Evolutionary conservation across 176 grass and related monocot species (phyloP), one percentile per base, ranked within the genome.

Genomic region (Neostapfia colusana): DNA sequence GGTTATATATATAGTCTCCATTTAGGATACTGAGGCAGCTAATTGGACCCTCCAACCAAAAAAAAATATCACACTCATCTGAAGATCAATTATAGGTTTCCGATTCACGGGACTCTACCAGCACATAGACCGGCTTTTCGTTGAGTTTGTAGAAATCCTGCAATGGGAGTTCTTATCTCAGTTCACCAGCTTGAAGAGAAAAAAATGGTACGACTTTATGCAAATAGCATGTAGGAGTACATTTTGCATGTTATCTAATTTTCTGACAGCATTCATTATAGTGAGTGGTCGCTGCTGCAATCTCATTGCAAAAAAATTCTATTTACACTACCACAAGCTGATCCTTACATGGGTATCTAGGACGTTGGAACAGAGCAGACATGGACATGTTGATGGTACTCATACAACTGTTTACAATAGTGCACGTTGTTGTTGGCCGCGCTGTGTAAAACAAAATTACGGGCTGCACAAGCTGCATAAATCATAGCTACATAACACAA

Each of bases 81-180:
- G 58, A 72, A 17, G 54, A 68, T 43, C 37, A 48, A 25, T 56
- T 55, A 35, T 81, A 45, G 56, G 21, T 90, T 80, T 75, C 92
- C 34, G 67, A 86, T 68, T 89, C 83, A 38, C 80, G 84, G 48
- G 86, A 92, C 55, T 94, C 95, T 34, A 98, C 95, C 46, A 94
- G 73, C 5, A 94, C 87, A 34, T 94, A 87, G 3, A 94, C 95
- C 7, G 95, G 87, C 55, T 94, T 94, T 17, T 89, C 95, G 20
- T 88, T 79, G 23, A 98, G 85, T 82, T 88, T 92, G 79, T 73
- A 92, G 46, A 72, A 79, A 74, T 89, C 83, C 95, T 94, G 82
- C 62, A 73, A n/a, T 10, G 61, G 17, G 44, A 69, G 49, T 38
- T 70, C 13, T 2, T n/a, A 37, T 42, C n/a, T 67, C 73, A 27